Evolutionary conservation across 208 protist genomes (phyloP).

Genomic region (Acanthamoeba pearcei): DNA sequence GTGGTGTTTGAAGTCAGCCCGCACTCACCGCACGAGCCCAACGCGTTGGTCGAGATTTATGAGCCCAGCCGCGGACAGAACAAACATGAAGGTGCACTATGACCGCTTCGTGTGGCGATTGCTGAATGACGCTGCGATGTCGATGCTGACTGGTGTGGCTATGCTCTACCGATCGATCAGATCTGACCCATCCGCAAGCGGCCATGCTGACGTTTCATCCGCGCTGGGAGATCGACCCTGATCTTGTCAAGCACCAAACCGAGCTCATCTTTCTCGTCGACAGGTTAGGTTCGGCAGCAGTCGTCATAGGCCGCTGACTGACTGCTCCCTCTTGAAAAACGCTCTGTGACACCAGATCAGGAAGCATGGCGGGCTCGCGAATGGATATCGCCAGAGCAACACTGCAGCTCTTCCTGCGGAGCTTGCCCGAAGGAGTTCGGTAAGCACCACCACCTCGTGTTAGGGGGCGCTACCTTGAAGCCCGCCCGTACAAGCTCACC

Average conservation of each 20-base stretch:
- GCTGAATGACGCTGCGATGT: too few species aligned
- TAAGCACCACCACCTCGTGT: background rate
- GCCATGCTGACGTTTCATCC: slow-evolving; percentile 12
- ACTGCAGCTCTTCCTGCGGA: slow-evolving; percentile 79
- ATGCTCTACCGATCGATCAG: background rate
- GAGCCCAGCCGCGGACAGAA: background rate
- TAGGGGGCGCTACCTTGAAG: background rate
- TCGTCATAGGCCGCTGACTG: too few species aligned
- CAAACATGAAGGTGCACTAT: background rate
- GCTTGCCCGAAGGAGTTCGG: slow-evolving; percentile 71
- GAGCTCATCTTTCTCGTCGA: slow-evolving; percentile 27
- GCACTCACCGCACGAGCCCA: background rate
- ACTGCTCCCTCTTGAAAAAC: background rate
- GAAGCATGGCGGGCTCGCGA: slow-evolving; percentile 76
- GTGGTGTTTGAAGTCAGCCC: background rate
- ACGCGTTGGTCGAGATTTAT: background rate
- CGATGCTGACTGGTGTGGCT: background rate
- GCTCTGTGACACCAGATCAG: slow-evolving; percentile 53
- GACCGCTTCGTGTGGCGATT: too few species aligned
- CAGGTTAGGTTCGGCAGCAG: background rate
- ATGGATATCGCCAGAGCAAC: slow-evolving; percentile 77
- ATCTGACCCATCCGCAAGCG: background rate
- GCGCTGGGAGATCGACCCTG: background rate
- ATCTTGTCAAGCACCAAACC: background rate
- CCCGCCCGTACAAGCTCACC: background rate